phyloP scores from a whole-genome alignment of 2,329 filamentous ascomycete genomes.

The Paecilomyces dactylethromorphus region DNA sequence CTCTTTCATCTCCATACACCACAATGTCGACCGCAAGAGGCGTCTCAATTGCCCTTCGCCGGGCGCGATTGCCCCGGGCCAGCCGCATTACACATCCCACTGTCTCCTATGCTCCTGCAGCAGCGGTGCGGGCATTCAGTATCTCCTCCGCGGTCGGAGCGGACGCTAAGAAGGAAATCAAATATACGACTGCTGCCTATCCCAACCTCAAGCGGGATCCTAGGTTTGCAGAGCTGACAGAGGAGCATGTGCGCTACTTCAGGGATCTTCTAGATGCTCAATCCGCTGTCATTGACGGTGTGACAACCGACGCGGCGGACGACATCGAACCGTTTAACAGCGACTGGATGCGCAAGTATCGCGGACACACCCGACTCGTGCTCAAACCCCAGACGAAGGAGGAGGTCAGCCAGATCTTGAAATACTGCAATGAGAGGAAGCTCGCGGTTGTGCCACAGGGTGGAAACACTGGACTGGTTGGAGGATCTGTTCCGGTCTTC shows the following conservation, averaged over 20 bases:
- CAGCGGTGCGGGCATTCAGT: constrained; percentile 23
- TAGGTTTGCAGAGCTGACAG: constrained; percentile 62
- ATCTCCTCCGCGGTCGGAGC: constrained; percentile 17
- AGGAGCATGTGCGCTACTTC: constrained; percentile 78
- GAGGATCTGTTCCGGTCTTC: constrained; percentile 92
- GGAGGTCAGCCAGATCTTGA: constrained; percentile 82
- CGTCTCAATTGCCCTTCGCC: constrained; percentile 24
- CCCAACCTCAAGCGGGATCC: constrained; percentile 74
- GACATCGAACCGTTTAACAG: constrained; percentile 90
- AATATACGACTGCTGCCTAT: constrained; percentile 75
- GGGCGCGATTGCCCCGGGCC: constrained; percentile 24
- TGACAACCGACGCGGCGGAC: constrained; percentile 65
- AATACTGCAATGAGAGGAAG: constrained; percentile 90
- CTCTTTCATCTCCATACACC: not conserved
- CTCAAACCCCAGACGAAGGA: constrained; percentile 78
- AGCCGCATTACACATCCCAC: constrained; percentile 17
- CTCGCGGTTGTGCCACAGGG: constrained; percentile 95
- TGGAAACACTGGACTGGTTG: constrained; percentile 92
- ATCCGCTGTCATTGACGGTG: constrained; percentile 76
- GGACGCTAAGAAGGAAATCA: constrained; percentile 39
- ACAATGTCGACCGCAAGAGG: constrained; percentile 2
- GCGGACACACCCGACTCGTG: constrained; percentile 80
- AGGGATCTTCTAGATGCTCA: constrained; percentile 69
- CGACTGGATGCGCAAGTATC: constrained; percentile 99
- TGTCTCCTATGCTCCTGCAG: constrained; percentile 10